Base-by-base conservation (phyloP, 768 basidiomycete species). In the Ramaria sp. region DNA sequence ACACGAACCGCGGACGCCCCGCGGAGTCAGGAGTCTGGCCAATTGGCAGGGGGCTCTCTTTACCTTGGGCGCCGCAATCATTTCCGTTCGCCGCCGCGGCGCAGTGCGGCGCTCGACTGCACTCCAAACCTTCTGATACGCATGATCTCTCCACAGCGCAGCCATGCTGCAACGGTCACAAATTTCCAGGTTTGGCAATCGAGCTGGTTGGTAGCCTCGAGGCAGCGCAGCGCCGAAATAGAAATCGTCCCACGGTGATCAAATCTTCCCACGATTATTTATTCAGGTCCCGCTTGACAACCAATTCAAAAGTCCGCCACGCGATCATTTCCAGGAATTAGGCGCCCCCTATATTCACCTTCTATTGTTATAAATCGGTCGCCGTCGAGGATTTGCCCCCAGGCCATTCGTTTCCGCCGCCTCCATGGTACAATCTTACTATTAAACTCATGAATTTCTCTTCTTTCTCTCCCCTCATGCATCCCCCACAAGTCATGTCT, bases 341-440 rank as follows among this genome's bases (percentile, higher is more conserved):
- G 42, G 42, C 42, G 42, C 42, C 42, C 41, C 42, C 42, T 43
- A 43, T 43, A 43, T 13, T 22, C 5, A 24, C 47, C 31, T 52
- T 33, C 31, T 52, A 52, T 52, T 52, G 51, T 52, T 52, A 52
- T 52, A 52, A 52, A 52, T 52, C 51, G 13, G 37, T 52, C 51
- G 37, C 51, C 37, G 31, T 39, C 31, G n/a, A 22, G 51, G 15
- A 37, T 15, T 33, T 39, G 2, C 4, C 49, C 37, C 34, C 34
- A 37, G 30, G 33, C 51, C 51, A 37, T 39, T 52, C 51, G 33
- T 39, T 39, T n/a, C 51, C 51, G 37, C 51, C 51, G 4, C 51
- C 51, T 22, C 37, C 51, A 52, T 39, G 38, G 51, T 52, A 52
- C 51, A 34, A 52, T 38, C 24, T 33, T 39, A 15, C 51, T 52